Percentiles rank a stretch among this genome's conserved stretches.
Evolutionary conservation across 1,139 yeast species (phyloP).

Genomic region (Zygosaccharomyces pseudobailii): DNA sequence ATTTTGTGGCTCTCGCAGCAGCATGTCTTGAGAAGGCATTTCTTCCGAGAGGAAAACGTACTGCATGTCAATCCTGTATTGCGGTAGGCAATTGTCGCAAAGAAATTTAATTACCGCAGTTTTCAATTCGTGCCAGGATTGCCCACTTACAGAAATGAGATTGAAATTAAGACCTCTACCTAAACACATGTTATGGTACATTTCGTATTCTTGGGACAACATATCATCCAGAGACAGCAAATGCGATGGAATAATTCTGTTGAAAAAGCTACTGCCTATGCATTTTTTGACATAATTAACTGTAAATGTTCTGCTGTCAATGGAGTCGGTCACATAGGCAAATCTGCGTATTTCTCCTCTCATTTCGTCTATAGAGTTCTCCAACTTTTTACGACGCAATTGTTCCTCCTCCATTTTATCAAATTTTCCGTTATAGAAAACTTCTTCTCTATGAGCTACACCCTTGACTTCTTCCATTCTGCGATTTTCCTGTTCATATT

Average conservation of each 20-base stretch:
- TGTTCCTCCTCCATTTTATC: constrained; percentile 32
- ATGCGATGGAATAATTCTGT: constrained; percentile 17
- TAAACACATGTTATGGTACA: constrained; percentile 29
- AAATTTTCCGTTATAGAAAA: constrained; percentile 21
- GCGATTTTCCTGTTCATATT: constrained; percentile 8
- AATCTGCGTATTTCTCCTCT: constrained; percentile 36
- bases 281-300: constrained; percentile 19
- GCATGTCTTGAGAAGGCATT: constrained; percentile 20
- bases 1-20: constrained; percentile 9
- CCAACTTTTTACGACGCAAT: constrained; percentile 41
- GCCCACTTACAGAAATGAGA: constrained; percentile 24
- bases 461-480: constrained; percentile 16
- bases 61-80: constrained; percentile 16
- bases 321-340: constrained; percentile 19
- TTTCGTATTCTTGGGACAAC: constrained; percentile 24
- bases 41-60: constrained; percentile 24
- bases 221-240: constrained; percentile 18
- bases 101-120: constrained; percentile 16
- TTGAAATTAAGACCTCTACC: constrained; percentile 21
- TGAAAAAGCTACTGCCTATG: constrained; percentile 10
- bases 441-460: constrained; percentile 19
- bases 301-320: constrained; percentile 2
- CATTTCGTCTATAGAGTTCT: constrained; percentile 50
- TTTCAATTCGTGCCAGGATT: constrained; percentile 15
- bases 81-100: constrained; percentile 10